Base-by-base conservation (phyloP, 2,329 filamentous ascomycete genomes). In the Ilyonectria sp. region DNA sequence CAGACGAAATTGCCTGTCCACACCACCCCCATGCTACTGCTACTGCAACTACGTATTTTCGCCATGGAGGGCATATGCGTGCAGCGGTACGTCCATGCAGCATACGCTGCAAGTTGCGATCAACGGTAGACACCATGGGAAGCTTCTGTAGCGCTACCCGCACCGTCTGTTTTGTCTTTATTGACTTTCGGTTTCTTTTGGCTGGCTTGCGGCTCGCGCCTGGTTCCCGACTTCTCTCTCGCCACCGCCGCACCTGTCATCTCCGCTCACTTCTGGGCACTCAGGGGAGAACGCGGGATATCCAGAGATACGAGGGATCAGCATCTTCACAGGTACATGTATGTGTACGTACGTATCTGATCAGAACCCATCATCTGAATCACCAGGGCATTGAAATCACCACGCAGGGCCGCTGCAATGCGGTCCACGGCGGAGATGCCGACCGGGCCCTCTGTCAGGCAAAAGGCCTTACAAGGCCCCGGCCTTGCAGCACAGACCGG, bases 1-100 rank as follows among this genome's bases (percentile, higher is more conserved):
- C 60, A 58, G 63, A 62, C 54, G 68, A 70, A 59, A 68, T 68
- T 65, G 35, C 52, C 63, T 40, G 40, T 33, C 29, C 43, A 33
- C 56, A 19, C 35, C 35, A 29, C 29, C 19, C 35, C 47, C 47
- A 44, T 60, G 23, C 23, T 43, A 21, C 26, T 58, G 44, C 56
- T 40, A 10, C 47, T 52, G 49, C 49, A 52, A 17, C n/a, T 31
- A 47, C 56, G 47, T 33, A 49, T 35, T n/a, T 40, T 21, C 29
- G 17, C n/a, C 49, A 21, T 26, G 40, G 40, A 43, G 40, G 17
- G 40, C 40, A 43, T 43, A 43, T 43, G 40, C 40, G n/a, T 26
- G 26, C 26, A 26, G 37, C 37, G 37, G 37, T 15, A 40, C 37
- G 26, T 26, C 26, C 26, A 40, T 40, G 40, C 17, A 8, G 40